Percentiles rank a stretch among this genome's conserved stretches.
phyloP scores from a whole-genome alignment of 2,329 filamentous ascomycete species.

The Zymoseptoria passerinii region DNA sequence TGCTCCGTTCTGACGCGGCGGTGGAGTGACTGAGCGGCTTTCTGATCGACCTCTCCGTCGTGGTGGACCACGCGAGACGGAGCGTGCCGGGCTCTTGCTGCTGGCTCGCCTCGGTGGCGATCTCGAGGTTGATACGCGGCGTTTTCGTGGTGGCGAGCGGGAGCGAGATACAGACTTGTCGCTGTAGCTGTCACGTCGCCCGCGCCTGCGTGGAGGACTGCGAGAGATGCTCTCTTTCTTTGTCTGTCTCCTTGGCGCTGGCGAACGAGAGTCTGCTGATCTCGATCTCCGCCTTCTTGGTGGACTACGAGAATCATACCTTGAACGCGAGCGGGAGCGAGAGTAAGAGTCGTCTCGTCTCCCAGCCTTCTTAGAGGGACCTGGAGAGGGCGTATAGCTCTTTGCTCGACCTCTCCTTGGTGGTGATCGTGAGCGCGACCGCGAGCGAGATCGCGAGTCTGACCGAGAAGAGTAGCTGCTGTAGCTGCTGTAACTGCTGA shows the following conservation, averaged over 20 bases:
- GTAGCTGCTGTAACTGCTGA: slow-evolving; percentile 75
- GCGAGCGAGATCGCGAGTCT: slow-evolving; percentile 21
- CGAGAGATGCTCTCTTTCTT: slow-evolving; percentile 11
- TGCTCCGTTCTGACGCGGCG: slow-evolving; percentile 11
- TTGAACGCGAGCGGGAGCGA: slow-evolving; percentile 8
- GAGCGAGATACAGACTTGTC: slow-evolving; percentile 14
- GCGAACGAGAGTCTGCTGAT: slow-evolving; percentile 23
- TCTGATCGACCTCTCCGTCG: slow-evolving; percentile 19
- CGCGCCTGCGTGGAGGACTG: slow-evolving; percentile 14
- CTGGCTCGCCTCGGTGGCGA: slow-evolving; percentile 24
- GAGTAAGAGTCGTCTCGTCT: slow-evolving; percentile 6
- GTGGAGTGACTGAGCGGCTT: slow-evolving; percentile 19
- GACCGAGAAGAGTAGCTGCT: slow-evolving; percentile 53
- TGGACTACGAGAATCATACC: slow-evolving; percentile 7
- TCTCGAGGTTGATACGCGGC: slow-evolving; percentile 16
- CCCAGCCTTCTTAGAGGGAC: slow-evolving; percentile 7
- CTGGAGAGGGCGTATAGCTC: slow-evolving; percentile 14
- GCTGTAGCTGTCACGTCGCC: slow-evolving; percentile 18
- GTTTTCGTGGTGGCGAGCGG: slow-evolving; percentile 7
- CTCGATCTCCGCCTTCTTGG: slow-evolving; percentile 13
- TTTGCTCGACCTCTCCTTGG: slow-evolving; percentile 13
- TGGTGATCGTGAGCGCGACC: slow-evolving; percentile 23
- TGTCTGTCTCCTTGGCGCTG: slow-evolving; percentile 12
- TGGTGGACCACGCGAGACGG: slow-evolving; percentile 24
- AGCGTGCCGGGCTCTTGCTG: slow-evolving; percentile 10